Base-by-base conservation (phyloP, 768 basidiomycete species). In the Melanogaster broomeanus region DNA sequence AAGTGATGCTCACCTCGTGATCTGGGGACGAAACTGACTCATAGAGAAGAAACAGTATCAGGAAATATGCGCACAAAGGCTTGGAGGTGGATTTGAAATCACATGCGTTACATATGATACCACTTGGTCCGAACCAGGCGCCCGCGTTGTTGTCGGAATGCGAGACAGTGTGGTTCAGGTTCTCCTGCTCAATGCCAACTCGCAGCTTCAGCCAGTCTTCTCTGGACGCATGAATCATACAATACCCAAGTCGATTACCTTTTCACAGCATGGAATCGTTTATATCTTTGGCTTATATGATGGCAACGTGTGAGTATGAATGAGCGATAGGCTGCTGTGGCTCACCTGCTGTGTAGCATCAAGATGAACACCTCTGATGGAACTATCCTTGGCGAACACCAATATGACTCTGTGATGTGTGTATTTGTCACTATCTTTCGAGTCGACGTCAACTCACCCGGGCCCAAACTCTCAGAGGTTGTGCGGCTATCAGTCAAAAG, bases 221-320 rank as follows among this genome's bases (percentile, higher is more conserved):
- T 24, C 22, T 4, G 49, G 45, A 10, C 27, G 35, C 6, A 25
- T 55, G 33, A 34, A 47, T 7, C 16, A 27, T 27, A 55, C 15
- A 1, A 41, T 55, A 18, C 35, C 50, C 0, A 52, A 52, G 45
- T 46, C 35, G 0, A 39, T 55, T 11, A 19, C 27, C 8, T 55
- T 55, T 18, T 15, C 27, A 15, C 33, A 46, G 6, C 34, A 9
- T 19, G 44, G 28, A 10, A 24, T 8, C 0, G 4, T 52, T 3
- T 43, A 52, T 47, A 28, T 55, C 1, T 55, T 55, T 38, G 49
- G 54, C 6, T 31, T 51, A 16, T 55, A 35, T n/a, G 41, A 55
- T 43, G 49, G 54, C 18, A 55, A 55, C 5, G 18, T 55, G 54
- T 55, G 8, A 45, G 50, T 37, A n/a, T 37, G 27, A 44, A 27